phyloP scores from a whole-genome alignment of 139 green algal species.

The Closterium sp. region DNA sequence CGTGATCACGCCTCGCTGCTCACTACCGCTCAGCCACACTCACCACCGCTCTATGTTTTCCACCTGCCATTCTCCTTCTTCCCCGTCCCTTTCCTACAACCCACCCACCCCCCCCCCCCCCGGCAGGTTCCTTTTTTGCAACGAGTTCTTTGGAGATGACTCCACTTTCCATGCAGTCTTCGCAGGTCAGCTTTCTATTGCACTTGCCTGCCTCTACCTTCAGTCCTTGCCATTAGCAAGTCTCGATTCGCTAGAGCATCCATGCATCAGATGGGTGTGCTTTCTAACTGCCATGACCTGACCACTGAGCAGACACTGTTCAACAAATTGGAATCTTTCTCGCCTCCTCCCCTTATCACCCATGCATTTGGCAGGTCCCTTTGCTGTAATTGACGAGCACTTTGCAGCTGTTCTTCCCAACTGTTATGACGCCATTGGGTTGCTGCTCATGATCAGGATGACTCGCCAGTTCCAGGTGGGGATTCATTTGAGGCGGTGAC shows the following conservation, averaged over 20 bases:
- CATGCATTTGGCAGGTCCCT: slow-evolving; percentile 17
- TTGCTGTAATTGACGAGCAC: slow-evolving; percentile 52
- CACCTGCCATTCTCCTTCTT: not conserved
- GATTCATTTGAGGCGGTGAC: too few species aligned
- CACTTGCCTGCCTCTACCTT: not conserved
- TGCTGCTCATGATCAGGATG: slow-evolving; percentile 94
- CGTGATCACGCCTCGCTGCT: not conserved
- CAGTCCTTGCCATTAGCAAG: not conserved
- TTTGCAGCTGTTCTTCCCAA: slow-evolving; percentile 34
- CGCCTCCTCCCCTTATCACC: not conserved
- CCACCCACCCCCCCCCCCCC: too few species aligned
- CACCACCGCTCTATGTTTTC: too few species aligned
- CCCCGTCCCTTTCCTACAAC: not conserved
- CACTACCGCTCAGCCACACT: not conserved
- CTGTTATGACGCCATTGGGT: slow-evolving; percentile 73
- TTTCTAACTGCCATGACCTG: not conserved
- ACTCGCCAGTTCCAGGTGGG: slow-evolving; percentile 49
- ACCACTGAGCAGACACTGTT: not conserved
- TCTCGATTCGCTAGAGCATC: not conserved
- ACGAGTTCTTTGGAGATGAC: slow-evolving; percentile 86
- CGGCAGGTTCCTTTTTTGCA: slow-evolving; percentile 83
- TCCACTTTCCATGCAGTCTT: slow-evolving; percentile 73
- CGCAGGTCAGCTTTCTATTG: slow-evolving; percentile 5
- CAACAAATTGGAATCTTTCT: too few species aligned
- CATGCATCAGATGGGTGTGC: not conserved